Base-by-base conservation (phyloP, 176 grass and related monocot species). In the Carex myosuroides region DNA sequence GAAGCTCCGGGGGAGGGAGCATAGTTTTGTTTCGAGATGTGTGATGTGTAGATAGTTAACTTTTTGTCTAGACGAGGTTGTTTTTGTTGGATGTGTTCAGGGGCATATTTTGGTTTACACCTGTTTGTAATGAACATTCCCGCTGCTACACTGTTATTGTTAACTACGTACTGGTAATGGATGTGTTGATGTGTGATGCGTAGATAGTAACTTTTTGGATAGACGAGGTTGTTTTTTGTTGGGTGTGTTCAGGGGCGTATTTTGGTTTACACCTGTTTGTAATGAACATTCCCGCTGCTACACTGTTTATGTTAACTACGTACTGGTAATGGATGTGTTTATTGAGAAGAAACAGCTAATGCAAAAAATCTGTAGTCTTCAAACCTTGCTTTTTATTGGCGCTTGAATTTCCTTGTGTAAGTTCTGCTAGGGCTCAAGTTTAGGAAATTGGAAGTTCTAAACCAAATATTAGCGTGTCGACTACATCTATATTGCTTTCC, bases 1-100 rank as follows among this genome's bases (percentile, higher is more conserved):
- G 53, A 64, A 70, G 22, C 85, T 59, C 26, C 86, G 90, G 62
- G 66, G 86, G 90, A 85, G 60, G 50, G 9, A 14, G 33, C 13
- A 16, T 58, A 46, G 39, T 81, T 87, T 76, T 1, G 2, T 76
- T 57, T 61, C 35, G 22, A 17, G 3, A 53, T 17, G 41, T 62
- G 3, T 32, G 61, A 14, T 44, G 37, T 70, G 29, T 59, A 10
- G 4, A 39, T 39, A 39, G 4, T 39, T 39, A 39, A 39, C 37
- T 39, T 39, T 39, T 39, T 39, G 37, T 39, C 29, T 24, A 13
- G 9, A 42, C 16, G 52, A 22, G 20, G 22, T 60, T 14, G 37
- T 26, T 86, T 65, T 80, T 11, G 56, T 79, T 12, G 24, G 74
- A 44, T 77, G 73, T 77, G 17, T 50, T 58, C 80, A 67, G 35